Evolutionary conservation across 116 monocot species (phyloP).

Genomic region (Thalassia testudinum): DNA sequence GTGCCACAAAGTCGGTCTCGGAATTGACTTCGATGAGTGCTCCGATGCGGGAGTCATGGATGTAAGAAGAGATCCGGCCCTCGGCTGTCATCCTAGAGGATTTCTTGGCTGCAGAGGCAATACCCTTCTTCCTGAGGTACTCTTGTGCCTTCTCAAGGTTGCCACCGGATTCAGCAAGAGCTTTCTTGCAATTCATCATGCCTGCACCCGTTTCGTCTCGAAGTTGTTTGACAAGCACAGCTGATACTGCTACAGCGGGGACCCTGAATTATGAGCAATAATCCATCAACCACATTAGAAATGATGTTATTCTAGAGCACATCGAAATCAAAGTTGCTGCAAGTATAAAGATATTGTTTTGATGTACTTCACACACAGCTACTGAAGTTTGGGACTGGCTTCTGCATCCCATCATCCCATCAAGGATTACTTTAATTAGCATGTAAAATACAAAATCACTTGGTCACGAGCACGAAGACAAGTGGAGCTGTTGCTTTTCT

Average conservation of each 20-base stretch:
- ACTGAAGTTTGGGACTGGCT: no score
- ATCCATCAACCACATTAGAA: background rate
- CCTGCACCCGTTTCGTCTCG: constrained; percentile 93
- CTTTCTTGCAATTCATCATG: constrained; percentile 99
- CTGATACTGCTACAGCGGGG: constrained; percentile 45
- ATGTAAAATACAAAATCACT: no score
- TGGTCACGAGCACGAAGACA: no score
- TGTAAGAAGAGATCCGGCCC: constrained; percentile 64
- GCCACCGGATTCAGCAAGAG: constrained; percentile 60
- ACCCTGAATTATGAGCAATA: constrained; percentile 15
- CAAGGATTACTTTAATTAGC: no score
- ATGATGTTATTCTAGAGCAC: no score
- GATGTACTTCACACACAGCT: no score
- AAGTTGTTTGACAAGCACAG: constrained; percentile 81
- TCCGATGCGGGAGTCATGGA: constrained; percentile 86
- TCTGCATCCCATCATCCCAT: no score
- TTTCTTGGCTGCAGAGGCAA: constrained; percentile 89
- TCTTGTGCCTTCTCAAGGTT: constrained; percentile 82
- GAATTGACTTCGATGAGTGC: constrained; percentile 75
- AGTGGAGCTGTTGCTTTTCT: no score
- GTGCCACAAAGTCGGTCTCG: constrained; percentile 83
- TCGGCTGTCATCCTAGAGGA: constrained; percentile 79
- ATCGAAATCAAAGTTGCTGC: no score
- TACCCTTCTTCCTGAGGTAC: constrained; percentile 87
- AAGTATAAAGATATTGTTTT: no score